phyloP scores from a whole-genome alignment of 2,329 filamentous ascomycete species.

The Neonectria neomacrospora region DNA sequence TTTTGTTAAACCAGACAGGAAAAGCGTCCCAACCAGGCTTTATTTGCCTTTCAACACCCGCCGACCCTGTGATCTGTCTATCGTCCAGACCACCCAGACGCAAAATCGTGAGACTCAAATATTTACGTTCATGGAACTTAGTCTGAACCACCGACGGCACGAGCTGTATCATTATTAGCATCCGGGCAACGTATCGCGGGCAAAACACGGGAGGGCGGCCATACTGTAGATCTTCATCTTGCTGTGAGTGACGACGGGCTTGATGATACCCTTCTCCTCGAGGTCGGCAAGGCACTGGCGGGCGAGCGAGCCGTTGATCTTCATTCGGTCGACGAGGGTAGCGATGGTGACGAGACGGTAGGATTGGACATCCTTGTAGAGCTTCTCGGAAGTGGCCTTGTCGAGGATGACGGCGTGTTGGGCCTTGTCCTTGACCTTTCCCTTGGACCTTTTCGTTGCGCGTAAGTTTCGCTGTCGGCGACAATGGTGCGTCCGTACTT shows the following conservation, averaged over 20 bases:
- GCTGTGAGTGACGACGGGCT: slow-evolving; percentile 95
- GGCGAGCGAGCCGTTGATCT: slow-evolving; percentile 99
- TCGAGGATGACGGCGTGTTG: slow-evolving; percentile 99
- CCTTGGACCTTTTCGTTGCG: slow-evolving; percentile 51
- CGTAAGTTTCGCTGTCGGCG: slow-evolving; percentile 34
- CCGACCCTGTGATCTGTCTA: slow-evolving; percentile 50
- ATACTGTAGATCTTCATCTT: slow-evolving; percentile 98
- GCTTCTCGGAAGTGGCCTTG: slow-evolving; percentile 96
- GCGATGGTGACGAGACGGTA: slow-evolving; percentile 99
- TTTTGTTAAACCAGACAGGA: slow-evolving; percentile 55
- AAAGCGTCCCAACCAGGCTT: slow-evolving; percentile 54
- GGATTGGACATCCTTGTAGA: slow-evolving; percentile 99
- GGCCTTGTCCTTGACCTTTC: slow-evolving; percentile 99
- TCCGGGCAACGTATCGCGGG: slow-evolving; percentile 11
- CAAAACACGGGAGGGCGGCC: slow-evolving; percentile 44
- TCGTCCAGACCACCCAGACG: slow-evolving; percentile 52
- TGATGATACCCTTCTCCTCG: slow-evolving; percentile 98
- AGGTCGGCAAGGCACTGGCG: slow-evolving; percentile 89
- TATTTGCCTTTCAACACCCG: slow-evolving; percentile 49
- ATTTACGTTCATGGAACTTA: slow-evolving; percentile 50
- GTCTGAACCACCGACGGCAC: slow-evolving; percentile 66
- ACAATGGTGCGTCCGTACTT: slow-evolving; percentile 36
- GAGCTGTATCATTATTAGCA: slow-evolving; percentile 60
- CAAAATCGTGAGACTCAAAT: slow-evolving; percentile 52
- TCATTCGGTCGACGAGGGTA: slow-evolving; percentile 98